A percentile compares a stretch with the other conserved stretches of the same genome.
These are phyloP conservation scores for Colletotrichum godetiae DNA, from an alignment of 2,329 filamentous ascomycete species.

Conservation along the genomic window DNA sequence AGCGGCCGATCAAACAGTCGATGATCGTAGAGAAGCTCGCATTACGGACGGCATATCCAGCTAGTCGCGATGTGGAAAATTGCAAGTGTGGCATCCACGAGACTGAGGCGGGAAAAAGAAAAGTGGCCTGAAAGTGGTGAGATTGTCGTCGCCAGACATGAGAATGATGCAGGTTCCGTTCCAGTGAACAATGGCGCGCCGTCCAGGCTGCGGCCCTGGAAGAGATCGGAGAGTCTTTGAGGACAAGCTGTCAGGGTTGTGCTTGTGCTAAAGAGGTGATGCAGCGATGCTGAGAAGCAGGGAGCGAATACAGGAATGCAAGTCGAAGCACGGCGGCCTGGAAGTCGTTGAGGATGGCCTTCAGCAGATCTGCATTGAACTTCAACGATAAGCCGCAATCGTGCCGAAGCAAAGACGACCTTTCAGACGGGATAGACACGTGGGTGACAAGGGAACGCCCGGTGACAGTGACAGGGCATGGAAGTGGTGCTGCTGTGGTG, in stretches of 20 bases:
- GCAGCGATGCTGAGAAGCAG: neutral
- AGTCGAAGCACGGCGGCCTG: neutral
- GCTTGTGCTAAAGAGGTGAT: neutral
- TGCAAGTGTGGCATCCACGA: neutral
- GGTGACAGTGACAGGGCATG: neutral
- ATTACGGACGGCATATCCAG: neutral
- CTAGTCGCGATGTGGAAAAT: neutral
- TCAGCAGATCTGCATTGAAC: neutral
- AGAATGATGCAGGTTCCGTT: conserved; percentile 25
- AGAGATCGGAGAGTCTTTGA: neutral
- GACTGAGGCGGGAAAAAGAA: neutral
- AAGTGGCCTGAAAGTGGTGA: conserved; percentile 7
- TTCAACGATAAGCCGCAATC: neutral
- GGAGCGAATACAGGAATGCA: neutral
- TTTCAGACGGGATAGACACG: neutral
- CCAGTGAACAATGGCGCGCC: conserved; percentile 1
- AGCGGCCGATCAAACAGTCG: neutral
- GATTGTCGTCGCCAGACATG: conserved; percentile 23
- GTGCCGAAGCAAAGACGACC: neutral
- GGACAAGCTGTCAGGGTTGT: neutral
- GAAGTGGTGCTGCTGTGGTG: neutral
- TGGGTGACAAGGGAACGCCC: conserved; percentile 1
- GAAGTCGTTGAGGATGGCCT: neutral
- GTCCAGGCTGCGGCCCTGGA: neutral
- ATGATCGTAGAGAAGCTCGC: neutral